phyloP scores from a whole-genome alignment of 768 basidiomycete species.

The Xerocomellus amylosporus region DNA sequence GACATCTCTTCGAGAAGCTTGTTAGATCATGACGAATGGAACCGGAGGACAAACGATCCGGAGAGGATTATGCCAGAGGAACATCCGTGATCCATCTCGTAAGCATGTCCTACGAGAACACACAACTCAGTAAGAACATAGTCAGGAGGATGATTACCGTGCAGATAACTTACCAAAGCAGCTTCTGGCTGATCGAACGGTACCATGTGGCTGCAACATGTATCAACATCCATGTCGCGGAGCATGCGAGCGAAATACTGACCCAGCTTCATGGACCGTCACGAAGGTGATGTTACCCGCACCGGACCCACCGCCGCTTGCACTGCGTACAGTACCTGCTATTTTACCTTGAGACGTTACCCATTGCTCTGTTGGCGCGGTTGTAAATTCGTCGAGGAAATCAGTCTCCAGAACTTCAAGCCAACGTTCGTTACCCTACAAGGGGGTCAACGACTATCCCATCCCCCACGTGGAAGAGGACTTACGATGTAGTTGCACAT shows the following conservation, averaged over 20 bases:
- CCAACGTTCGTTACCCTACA: constrained; percentile 77
- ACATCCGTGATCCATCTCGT: constrained; percentile 55
- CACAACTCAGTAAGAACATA: not conserved
- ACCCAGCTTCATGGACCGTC: constrained; percentile 77
- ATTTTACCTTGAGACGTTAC: constrained; percentile 47
- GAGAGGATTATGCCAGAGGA: constrained; percentile 37
- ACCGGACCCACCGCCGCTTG: constrained; percentile 58
- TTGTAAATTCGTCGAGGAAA: constrained; percentile 60
- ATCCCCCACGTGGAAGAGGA: not conserved
- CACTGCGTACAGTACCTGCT: constrained; percentile 68
- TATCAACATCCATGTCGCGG: not conserved
- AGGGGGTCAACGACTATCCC: not conserved
- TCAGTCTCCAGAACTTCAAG: constrained; percentile 57
- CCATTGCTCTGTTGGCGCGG: constrained; percentile 53
- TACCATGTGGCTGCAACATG: constrained; percentile 70
- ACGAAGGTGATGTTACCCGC: constrained; percentile 89
- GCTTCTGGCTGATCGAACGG: constrained; percentile 89
- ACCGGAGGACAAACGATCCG: not conserved
- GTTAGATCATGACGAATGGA: not conserved
- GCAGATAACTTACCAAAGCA: constrained; percentile 54
- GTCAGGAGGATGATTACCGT: not conserved
- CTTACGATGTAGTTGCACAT: constrained; percentile 84
- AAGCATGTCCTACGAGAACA: constrained; percentile 49
- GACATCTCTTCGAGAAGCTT: not conserved
- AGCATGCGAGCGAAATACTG: constrained; percentile 25